Evolutionary conservation across 331 rosid species (phyloP).

Genomic region (Acacia concinna): DNA sequence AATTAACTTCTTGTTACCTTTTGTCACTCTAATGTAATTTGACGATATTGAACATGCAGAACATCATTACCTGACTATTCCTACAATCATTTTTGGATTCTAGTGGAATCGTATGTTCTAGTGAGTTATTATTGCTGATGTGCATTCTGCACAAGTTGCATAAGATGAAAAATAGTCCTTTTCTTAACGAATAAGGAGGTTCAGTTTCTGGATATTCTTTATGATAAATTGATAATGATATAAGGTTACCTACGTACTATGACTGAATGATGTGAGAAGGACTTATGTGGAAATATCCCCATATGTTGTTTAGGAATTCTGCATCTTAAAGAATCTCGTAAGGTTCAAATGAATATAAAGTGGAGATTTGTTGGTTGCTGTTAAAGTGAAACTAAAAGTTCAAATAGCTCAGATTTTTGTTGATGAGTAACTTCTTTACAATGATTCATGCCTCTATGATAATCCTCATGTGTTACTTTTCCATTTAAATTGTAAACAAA

Average conservation of each 20-base stretch:
- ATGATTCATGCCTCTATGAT: not conserved
- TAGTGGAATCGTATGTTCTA: not conserved
- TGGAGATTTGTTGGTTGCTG: not conserved
- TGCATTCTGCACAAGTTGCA: not conserved
- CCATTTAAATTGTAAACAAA: not conserved
- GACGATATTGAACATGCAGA: not conserved
- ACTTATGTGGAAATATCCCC: not conserved
- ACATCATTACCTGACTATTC: not conserved
- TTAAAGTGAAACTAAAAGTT: not conserved
- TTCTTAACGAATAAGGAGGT: not conserved
- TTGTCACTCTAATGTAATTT: not conserved
- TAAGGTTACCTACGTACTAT: not conserved
- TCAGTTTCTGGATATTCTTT: constrained; percentile 14
- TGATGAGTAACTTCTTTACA: not conserved
- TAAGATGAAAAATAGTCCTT: not conserved
- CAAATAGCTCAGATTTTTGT: not conserved
- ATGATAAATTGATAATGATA: not conserved
- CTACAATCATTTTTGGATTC: not conserved
- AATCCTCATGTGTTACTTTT: not conserved
- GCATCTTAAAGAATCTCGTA: not conserved
- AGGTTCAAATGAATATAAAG: not conserved
- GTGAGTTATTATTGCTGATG: not conserved
- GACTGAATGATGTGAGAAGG: constrained; percentile 14
- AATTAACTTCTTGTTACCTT: not conserved
- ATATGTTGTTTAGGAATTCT: not conserved